Conservation (phyloP, 192 early-diverging fungal species). For the Mortierella antarctica region DNA sequence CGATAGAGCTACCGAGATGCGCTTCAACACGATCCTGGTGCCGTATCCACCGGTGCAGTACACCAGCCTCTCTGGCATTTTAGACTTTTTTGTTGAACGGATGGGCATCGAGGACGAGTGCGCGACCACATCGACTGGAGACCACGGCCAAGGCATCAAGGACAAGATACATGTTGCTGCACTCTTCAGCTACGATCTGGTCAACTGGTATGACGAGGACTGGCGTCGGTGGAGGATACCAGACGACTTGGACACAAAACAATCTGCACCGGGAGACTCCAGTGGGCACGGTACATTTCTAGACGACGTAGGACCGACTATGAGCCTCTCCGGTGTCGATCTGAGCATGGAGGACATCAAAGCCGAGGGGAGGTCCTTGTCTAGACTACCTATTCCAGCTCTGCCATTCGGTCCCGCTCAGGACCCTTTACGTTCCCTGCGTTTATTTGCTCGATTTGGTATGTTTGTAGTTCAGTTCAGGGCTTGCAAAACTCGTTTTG, state of each 20-base stretch:
- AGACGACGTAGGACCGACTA: constrained; percentile 7
- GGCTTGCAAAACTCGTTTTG: background rate
- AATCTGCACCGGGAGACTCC: background rate
- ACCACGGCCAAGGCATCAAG: constrained; percentile 5
- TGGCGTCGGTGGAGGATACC: constrained; percentile 57
- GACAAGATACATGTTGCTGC: constrained; percentile 38
- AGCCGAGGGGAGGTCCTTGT: constrained; percentile 8
- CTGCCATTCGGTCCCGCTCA: constrained; percentile 66
- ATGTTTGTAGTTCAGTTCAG: background rate
- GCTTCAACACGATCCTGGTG: constrained; percentile 54
- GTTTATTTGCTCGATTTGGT: constrained; percentile 58
- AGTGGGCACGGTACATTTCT: constrained; percentile 24
- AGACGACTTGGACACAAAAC: constrained; percentile 2
- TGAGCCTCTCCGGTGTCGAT: constrained; percentile 2
- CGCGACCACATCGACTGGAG: constrained; percentile 10
- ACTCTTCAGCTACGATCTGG: constrained; percentile 62
- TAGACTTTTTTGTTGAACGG: constrained; percentile 51
- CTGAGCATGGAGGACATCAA: constrained; percentile 40
- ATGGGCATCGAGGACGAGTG: constrained; percentile 48
- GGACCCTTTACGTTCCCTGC: constrained; percentile 63
- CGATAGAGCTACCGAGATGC: constrained; percentile 38
- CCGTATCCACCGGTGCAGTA: constrained; percentile 43
- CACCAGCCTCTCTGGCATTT: constrained; percentile 49
- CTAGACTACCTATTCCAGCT: constrained; percentile 19
- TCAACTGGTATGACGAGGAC: constrained; percentile 66